Evolutionary conservation across 2,329 filamentous ascomycete species (phyloP).

Genomic region (Bipolaris sorokiniana): DNA sequence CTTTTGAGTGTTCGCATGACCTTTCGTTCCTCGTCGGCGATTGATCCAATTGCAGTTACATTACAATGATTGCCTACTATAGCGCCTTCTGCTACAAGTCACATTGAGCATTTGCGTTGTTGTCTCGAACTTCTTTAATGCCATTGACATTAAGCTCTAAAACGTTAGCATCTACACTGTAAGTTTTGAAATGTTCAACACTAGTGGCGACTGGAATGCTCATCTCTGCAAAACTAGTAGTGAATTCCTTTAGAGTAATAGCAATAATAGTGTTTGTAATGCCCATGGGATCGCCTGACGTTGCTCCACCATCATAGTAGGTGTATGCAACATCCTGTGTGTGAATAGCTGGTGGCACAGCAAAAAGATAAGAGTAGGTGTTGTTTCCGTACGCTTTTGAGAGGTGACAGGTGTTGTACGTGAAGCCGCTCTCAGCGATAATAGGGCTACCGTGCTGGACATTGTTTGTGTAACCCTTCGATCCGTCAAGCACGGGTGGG

Average conservation of each 20-base stretch:
- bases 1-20: too few species aligned
- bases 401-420: slow-evolving; percentile 61
- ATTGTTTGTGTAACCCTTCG: slow-evolving; percentile 54
- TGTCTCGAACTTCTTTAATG: slow-evolving; percentile 53
- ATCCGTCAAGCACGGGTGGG: slow-evolving; percentile 57
- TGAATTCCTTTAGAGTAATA: slow-evolving; percentile 54
- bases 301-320: slow-evolving; percentile 55
- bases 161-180: slow-evolving; percentile 54
- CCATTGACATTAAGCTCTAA: slow-evolving; percentile 53
- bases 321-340: slow-evolving; percentile 60
- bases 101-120: slow-evolving; percentile 57
- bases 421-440: slow-evolving; percentile 54
- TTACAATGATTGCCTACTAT: too few species aligned
- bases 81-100: slow-evolving; percentile 61
- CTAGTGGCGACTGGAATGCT: slow-evolving; percentile 48
- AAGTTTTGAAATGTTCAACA: slow-evolving; percentile 55
- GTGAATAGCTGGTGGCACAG: slow-evolving; percentile 60
- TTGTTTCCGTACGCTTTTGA: slow-evolving; percentile 54
- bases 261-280: slow-evolving; percentile 48
- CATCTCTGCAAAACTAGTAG: slow-evolving; percentile 51
- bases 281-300: slow-evolving; percentile 1
- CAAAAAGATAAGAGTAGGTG: slow-evolving; percentile 61
- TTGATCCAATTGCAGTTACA: too few species aligned
- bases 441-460: slow-evolving; percentile 53
- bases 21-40: too few species aligned